Percentiles rank a stretch among this genome's conserved stretches.
Evolutionary conservation across 2,329 filamentous ascomycete genomes (phyloP).

Genomic region (Fusarium albosuccineum): DNA sequence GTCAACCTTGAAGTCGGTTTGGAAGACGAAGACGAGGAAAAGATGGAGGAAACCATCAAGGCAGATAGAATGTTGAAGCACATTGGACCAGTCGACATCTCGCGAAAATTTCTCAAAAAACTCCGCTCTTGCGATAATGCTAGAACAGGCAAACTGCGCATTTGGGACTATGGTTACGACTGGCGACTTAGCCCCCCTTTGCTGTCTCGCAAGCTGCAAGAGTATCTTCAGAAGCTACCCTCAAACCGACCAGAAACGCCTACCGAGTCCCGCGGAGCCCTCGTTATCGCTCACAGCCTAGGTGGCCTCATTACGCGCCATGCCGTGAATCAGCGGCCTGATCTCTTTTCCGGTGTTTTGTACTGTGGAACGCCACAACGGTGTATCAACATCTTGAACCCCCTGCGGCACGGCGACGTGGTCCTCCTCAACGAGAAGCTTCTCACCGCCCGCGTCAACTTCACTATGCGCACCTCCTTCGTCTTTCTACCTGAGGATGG

Average conservation of each 20-base stretch:
- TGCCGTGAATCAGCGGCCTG: slow-evolving; percentile 85
- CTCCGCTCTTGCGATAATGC: slow-evolving; percentile 81
- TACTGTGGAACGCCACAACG: slow-evolving; percentile 88
- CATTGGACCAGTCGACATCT: slow-evolving; percentile 92
- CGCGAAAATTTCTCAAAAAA: slow-evolving; percentile 82
- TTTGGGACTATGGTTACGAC: slow-evolving; percentile 95
- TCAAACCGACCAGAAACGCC: slow-evolving; percentile 74
- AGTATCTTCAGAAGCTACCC: slow-evolving; percentile 79
- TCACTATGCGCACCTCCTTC: slow-evolving; percentile 88
- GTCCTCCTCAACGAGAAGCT: slow-evolving; percentile 91
- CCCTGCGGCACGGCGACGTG: slow-evolving; percentile 90
- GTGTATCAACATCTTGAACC: slow-evolving; percentile 92
- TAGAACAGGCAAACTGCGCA: slow-evolving; percentile 75
- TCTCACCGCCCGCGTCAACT: slow-evolving; percentile 92
- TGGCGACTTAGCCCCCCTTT: slow-evolving; percentile 89
- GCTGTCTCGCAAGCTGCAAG: slow-evolving; percentile 77
- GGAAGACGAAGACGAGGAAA: slow-evolving; percentile 83
- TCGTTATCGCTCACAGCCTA: slow-evolving; percentile 87
- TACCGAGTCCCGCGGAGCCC: slow-evolving; percentile 73
- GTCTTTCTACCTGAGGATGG: slow-evolving; percentile 88
- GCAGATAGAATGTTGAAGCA: slow-evolving; percentile 90
- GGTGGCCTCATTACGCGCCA: slow-evolving; percentile 91
- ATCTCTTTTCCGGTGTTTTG: slow-evolving; percentile 86
- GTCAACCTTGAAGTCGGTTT: slow-evolving; percentile 91
- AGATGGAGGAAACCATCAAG: slow-evolving; percentile 85